Evolutionary conservation across 331 rosid species (phyloP), one percentile per base, ranked within the genome.

Genomic region (Malus hybrid): DNA sequence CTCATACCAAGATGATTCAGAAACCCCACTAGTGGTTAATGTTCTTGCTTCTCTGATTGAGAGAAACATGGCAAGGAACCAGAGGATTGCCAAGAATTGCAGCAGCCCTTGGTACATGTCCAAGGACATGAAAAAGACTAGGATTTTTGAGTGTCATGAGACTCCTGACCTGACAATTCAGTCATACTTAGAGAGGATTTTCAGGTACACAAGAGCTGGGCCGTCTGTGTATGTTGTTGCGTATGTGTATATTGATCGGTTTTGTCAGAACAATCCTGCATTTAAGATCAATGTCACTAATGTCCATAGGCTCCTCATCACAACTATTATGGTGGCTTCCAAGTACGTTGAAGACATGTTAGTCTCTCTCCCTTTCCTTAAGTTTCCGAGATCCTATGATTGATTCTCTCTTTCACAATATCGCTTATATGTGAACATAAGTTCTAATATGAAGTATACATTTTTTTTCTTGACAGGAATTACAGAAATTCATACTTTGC

Each of bases 261-360:
- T 93, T 73, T 93, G 96, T 74, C 93, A 93, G 52, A 84, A 73
- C 62, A 88, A 90, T 78, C 81, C 84, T 62, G 86, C 77, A 9
- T 93, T 90, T 69, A 78, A 88, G 36, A 90, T 93, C 80, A 87
- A 73, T 76, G 74, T 83, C 44, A 82, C 81, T 39, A 93, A 93
- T 86, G 98, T 93, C 4, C 95, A 93, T 64, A 86, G 98, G 70
- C 90, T 93, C 52, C 96, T 93, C 75, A 81, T 90, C 28, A 93
- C 96, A 16, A 90, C 96, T 50, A 89, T 93, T 18, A 93, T 93
- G 96, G 91, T 93, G 69, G 98, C 98, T 76, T 93, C 95, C 11
- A 93, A 93, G 69, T 93, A 89, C 71, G 93, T 87, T 6, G 98
- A 93, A 69, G 98, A 93, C 84, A 88, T 87, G 98, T 93, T 42